These are phyloP conservation scores for Parvularia atlantis DNA, from an alignment of 78 protist genomes.

Conservation along the genomic window DNA sequence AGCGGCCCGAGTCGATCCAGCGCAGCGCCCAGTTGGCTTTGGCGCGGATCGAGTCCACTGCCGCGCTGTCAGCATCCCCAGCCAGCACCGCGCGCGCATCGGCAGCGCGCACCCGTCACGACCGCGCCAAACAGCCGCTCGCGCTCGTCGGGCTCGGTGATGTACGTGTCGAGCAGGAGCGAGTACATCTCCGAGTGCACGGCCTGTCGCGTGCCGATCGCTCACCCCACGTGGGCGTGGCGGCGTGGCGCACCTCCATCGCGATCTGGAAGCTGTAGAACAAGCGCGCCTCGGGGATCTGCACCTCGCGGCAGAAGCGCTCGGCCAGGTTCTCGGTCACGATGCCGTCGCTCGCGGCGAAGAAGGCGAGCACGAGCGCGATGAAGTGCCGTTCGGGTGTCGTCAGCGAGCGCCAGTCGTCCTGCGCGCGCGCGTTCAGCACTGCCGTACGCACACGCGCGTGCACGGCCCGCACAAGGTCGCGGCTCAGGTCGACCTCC, in stretches of 20 bases:
- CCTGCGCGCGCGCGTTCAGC: no score
- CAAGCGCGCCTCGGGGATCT: constrained; percentile 90
- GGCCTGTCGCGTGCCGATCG: no score
- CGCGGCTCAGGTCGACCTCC: constrained; percentile 87
- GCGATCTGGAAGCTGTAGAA: constrained; percentile 88
- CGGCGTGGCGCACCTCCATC: constrained; percentile 79
- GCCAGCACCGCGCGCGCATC: no score
- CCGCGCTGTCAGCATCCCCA: no score
- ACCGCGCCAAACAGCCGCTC: constrained; percentile 71
- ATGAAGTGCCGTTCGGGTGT: constrained; percentile 66
- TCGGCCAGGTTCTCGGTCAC: constrained; percentile 86
- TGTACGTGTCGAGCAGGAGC: constrained; percentile 84
- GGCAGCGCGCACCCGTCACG: no score
- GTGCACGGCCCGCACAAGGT: no score
- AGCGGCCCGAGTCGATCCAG: constrained; percentile 54
- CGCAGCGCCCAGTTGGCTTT: constrained; percentile 90
- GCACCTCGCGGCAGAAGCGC: constrained; percentile 80
- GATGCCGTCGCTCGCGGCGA: constrained; percentile 81
- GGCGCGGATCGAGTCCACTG: constrained; percentile 65
- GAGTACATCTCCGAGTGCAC: constrained; percentile 65
- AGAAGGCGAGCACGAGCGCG: constrained; percentile 61
- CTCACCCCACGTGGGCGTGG: no score
- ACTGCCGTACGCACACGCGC: no score
- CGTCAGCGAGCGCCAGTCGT: no score
- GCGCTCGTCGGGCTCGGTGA: constrained; percentile 55